phyloP scores from a whole-genome alignment of 495 filamentous ascomycete species.

The Hypoxylon crocopeplum region DNA sequence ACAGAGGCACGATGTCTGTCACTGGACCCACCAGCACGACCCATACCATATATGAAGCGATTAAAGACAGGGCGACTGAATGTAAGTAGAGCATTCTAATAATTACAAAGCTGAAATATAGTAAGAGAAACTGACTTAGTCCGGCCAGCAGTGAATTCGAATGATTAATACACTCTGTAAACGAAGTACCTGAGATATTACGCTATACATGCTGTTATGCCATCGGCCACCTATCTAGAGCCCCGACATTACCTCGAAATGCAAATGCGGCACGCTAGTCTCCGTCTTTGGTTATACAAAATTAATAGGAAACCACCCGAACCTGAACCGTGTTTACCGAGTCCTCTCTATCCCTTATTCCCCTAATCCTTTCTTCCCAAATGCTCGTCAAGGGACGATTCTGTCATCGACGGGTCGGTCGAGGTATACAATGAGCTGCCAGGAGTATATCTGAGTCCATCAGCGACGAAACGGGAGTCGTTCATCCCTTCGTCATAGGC shows the following conservation, averaged over 20 bases:
- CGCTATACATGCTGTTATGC: slow-evolving; percentile 1
- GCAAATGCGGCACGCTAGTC: background rate
- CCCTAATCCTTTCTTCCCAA: slow-evolving; percentile 34
- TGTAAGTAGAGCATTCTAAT: no score
- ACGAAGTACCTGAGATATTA: no score
- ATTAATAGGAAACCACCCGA: background rate
- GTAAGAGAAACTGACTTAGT: no score
- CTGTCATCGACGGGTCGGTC: slow-evolving; percentile 17
- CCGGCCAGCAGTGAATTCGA: no score
- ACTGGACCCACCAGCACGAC: no score
- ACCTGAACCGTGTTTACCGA: background rate
- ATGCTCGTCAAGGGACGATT: slow-evolving; percentile 41
- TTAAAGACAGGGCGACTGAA: no score
- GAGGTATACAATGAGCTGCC: slow-evolving; percentile 32
- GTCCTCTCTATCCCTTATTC: background rate
- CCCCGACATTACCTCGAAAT: slow-evolving; percentile 3
- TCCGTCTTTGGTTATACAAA: slow-evolving; percentile 7
- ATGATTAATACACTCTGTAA: no score
- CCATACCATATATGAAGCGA: no score
- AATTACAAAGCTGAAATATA: no score
- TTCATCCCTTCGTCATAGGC: slow-evolving; percentile 45
- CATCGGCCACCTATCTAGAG: background rate
- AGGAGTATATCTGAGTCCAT: slow-evolving; percentile 48
- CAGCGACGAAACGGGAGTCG: slow-evolving; percentile 39
- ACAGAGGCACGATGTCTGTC: no score